Evolutionary conservation across 2,329 filamentous ascomycete genomes (phyloP), one percentile per base, ranked within the genome.

Genomic region (Neonectria faginata): DNA sequence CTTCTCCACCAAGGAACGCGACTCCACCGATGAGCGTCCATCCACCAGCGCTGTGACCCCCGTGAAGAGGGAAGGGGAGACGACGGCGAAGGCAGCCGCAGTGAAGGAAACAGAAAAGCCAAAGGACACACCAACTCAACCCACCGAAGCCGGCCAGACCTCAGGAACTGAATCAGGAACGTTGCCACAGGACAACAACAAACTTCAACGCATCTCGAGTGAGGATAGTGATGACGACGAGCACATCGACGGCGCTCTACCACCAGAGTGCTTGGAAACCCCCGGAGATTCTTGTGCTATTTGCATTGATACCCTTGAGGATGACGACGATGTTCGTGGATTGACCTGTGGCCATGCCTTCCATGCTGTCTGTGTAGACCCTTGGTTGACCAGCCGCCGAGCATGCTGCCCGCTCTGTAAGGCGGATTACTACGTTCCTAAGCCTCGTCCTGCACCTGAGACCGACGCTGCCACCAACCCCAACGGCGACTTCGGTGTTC

Each of bases 351-450:
- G 96, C n/a, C 96, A 99, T 79, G 94, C 95, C 58, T 99, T 98
- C 87, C 96, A 99, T 78, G 94, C 94, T 55, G 92, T 91, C 42
- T 99, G 96, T 76, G 88, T 99, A 53, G 96, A 99, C 73, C 96
- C 96, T 11, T 99, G 96, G 96, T 83, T 99, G 68, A 99, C 96
- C 10, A 94, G 92, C 75, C 89, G 96, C 67, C 91, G 95, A 70
- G 96, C 96, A 27, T 98, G 95, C 83, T 99, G 96, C 78, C 96
- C 96, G 6, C 89, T 99, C 7, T 99, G 96, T 85, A 99, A 99
- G 82, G 93, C 95, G 44, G 96, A 99, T 76, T 99, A 98, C 79
- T 98, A 97, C 78, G 91, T 93, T 3, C 95, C 96, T 0, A 98
- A 98, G 80, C 93, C 94, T 55, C 91, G 93, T 16, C 84, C 92